Percentiles rank a stretch among this genome's conserved stretches.
Conservation (phyloP, 2,329 filamentous ascomycete species). For the Aspergillus niger region DNA sequence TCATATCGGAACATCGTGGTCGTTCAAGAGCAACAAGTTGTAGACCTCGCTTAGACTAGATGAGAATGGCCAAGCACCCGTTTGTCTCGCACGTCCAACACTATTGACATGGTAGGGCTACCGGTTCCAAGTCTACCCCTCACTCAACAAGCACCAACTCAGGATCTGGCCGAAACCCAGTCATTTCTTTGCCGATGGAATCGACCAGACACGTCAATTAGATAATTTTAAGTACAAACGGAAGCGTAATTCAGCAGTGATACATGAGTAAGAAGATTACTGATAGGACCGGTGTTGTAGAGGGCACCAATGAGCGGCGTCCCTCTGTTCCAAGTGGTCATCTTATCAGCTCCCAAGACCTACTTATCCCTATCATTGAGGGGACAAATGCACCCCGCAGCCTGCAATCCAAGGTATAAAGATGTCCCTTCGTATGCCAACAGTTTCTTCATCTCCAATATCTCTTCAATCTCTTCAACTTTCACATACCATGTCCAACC, state of each 20-base stretch:
- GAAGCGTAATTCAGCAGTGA: not conserved
- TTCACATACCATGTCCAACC: not conserved
- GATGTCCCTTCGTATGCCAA: not conserved
- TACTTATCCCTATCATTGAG: not conserved
- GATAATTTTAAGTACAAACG: not conserved
- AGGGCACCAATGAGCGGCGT: not conserved
- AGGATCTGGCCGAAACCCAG: not conserved
- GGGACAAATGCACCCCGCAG: not conserved
- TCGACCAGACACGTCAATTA: not conserved
- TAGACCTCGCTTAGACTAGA: too few species aligned
- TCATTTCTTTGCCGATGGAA: not conserved
- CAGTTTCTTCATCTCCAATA: not conserved
- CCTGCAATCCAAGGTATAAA: not conserved
- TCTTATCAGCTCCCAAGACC: not conserved
- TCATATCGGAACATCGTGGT: too few species aligned
- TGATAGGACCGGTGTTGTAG: not conserved
- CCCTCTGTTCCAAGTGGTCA: not conserved
- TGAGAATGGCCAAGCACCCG: too few species aligned
- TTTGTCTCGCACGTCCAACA: too few species aligned
- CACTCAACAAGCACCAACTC: not conserved
- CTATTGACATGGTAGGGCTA: too few species aligned
- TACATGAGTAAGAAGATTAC: not conserved
- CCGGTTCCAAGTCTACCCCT: not conserved
- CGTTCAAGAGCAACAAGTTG: too few species aligned
- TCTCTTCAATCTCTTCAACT: not conserved